A percentile compares a stretch with the other conserved stretches of the same genome.
Evolutionary conservation across 2,329 filamentous ascomycete genomes (phyloP).

Genomic region (Chaetomiaceae sp.): DNA sequence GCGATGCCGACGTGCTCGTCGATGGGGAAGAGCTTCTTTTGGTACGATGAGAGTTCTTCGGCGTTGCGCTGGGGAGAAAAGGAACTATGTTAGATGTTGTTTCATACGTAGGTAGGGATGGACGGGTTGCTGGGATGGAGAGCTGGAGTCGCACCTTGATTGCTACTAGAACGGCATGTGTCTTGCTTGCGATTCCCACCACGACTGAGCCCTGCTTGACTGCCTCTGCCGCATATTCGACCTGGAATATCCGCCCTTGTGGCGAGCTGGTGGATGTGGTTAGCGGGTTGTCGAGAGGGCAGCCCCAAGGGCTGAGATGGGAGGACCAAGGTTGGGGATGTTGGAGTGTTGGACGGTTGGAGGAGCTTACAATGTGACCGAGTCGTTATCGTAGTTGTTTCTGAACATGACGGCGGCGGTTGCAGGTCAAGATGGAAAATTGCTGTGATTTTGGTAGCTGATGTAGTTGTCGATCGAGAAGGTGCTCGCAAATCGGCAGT

Average conservation of each 20-base stretch:
- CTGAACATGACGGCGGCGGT: constrained; percentile 72
- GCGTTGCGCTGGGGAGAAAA: constrained; percentile 71
- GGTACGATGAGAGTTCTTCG: constrained; percentile 98
- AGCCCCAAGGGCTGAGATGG: constrained; percentile 15
- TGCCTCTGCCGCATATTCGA: constrained; percentile 97
- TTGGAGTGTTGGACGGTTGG: too few relatives aligned
- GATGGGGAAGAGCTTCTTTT: constrained; percentile 97
- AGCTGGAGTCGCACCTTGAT: constrained; percentile 66
- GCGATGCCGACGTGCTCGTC: constrained; percentile 94
- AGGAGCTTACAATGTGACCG: constrained; percentile 85
- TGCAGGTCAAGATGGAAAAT: constrained; percentile 1
- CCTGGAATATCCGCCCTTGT: constrained; percentile 98
- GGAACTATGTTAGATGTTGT: constrained; percentile 8
- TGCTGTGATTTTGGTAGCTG: neutral
- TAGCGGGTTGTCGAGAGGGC: constrained; percentile 11
- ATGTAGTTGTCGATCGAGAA: neutral
- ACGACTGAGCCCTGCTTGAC: constrained; percentile 99
- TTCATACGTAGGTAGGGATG: too few relatives aligned
- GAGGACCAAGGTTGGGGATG: constrained; percentile 32
- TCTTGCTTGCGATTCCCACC: constrained; percentile 95
- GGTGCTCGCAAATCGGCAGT: neutral
- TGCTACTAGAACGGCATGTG: constrained; percentile 90
- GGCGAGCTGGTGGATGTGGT: constrained; percentile 66
- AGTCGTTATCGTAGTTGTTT: constrained; percentile 99
- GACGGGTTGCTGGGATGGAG: constrained; percentile 9